Conservation (phyloP, 2,329 filamentous ascomycete genomes). For the Exserohilum turcica region DNA sequence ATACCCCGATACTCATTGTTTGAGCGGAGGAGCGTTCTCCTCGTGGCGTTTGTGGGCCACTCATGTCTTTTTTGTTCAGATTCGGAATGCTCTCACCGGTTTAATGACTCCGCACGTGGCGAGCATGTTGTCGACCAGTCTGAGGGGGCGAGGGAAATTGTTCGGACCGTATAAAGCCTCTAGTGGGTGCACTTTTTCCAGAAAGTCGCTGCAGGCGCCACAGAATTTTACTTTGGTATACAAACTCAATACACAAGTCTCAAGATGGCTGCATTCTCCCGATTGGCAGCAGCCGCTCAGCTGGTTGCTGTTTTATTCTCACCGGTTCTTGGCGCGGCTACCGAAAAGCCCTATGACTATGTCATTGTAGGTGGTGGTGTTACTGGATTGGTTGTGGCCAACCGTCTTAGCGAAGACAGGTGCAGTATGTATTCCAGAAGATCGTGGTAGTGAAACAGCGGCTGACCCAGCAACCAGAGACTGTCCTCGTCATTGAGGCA, state of each 20-base stretch:
- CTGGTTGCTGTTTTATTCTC: conserved; percentile 28
- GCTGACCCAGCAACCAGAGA: conserved; percentile 19
- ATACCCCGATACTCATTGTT: conserved; percentile 3
- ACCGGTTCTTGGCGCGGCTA: conserved; percentile 21
- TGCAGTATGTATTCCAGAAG: conserved; percentile 17
- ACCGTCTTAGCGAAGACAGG: conserved; percentile 34
- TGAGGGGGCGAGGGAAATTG: conserved; percentile 5
- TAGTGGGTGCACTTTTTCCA: conserved; percentile 11
- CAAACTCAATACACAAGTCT: conserved; percentile 10
- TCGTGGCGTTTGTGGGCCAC: conserved; percentile 6
- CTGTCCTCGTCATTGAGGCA: conserved; percentile 35
- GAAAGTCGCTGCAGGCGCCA: conserved; percentile 5
- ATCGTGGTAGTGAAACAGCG: background rate
- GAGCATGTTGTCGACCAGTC: conserved; percentile 15
- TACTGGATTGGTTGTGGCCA: conserved; percentile 38
- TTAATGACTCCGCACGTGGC: conserved; percentile 21
- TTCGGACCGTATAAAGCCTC: conserved; percentile 25
- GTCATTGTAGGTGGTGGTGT: conserved; percentile 40
- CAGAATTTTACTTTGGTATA: conserved; percentile 22
- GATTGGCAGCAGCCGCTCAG: conserved; percentile 34
- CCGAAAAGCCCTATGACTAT: conserved; percentile 34
- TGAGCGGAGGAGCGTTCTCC: conserved; percentile 3
- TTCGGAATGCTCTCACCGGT: conserved; percentile 15
- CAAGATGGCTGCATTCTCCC: conserved; percentile 34
- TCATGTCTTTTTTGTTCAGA: background rate